These are phyloP conservation scores for Ganoderma lingzhi DNA, from an alignment of 1,284 basidiomycete species.

Conservation along the genomic window DNA sequence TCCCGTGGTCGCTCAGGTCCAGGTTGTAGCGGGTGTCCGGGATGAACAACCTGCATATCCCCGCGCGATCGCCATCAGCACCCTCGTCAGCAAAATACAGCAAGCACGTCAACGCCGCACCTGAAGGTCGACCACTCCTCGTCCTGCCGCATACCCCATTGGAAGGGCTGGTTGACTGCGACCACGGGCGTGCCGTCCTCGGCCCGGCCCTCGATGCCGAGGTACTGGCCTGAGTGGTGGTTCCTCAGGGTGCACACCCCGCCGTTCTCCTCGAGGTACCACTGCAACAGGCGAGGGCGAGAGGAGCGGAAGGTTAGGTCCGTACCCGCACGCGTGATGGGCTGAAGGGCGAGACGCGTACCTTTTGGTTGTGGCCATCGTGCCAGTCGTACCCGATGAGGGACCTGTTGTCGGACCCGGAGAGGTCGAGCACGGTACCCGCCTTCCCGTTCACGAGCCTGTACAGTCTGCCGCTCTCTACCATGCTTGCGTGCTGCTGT, in stretches of 20 bases:
- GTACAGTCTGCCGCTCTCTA: background rate
- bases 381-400: constrained; percentile 58
- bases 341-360: constrained; percentile 39
- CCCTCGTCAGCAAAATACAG: too few species aligned
- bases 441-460: background rate
- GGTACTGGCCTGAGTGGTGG: background rate
- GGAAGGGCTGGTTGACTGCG: constrained; percentile 37
- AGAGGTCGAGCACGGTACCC: constrained; percentile 49
- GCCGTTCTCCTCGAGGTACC: background rate
- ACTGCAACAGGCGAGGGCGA: background rate
- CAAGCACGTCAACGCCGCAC: constrained; percentile 14
- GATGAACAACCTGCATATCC: background rate
- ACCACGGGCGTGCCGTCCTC: constrained; percentile 41
- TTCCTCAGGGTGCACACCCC: background rate
- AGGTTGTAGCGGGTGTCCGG: constrained; percentile 29
- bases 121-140: constrained; percentile 19
- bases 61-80: background rate
- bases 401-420: constrained; percentile 54
- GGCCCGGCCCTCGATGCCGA: background rate
- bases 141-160: constrained; percentile 38
- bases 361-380: constrained; percentile 60
- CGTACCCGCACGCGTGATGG: background rate
- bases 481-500: background rate
- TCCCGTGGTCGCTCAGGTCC: constrained; percentile 39
- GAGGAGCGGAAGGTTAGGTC: background rate